phyloP scores from a whole-genome alignment of 1,139 yeast genomes.

The Taphrina confusa region DNA sequence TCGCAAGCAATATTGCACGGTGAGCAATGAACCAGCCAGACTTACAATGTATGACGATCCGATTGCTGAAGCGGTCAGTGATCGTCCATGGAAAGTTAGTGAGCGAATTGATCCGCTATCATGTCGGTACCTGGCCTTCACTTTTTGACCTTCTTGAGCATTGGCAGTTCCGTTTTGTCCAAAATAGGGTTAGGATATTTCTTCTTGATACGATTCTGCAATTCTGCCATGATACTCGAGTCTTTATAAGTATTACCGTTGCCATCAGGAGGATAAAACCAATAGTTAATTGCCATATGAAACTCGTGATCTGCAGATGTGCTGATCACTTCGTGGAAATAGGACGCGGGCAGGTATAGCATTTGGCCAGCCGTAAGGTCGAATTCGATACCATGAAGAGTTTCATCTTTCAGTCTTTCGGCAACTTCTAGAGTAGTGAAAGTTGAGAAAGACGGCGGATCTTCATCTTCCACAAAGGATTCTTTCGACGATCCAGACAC shows the following conservation, averaged over 20 bases:
- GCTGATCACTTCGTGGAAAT: constrained; percentile 36
- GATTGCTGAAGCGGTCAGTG: too few relatives aligned
- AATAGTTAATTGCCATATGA: constrained; percentile 36
- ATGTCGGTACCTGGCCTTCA: too few relatives aligned
- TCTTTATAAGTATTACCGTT: constrained; percentile 1
- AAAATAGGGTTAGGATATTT: not conserved
- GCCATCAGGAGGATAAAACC: constrained; percentile 35
- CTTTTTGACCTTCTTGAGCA: constrained; percentile 3
- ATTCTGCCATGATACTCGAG: constrained; percentile 1
- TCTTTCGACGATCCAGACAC: not conserved
- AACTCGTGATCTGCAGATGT: constrained; percentile 11
- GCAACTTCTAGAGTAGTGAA: constrained; percentile 5
- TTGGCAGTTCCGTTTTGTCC: too few relatives aligned
- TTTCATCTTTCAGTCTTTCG: not conserved
- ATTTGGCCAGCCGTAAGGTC: constrained; percentile 25
- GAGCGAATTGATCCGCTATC: too few relatives aligned
- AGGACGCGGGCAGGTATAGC: constrained; percentile 36
- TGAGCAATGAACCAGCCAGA: too few relatives aligned
- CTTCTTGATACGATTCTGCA: not conserved
- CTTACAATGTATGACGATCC: too few relatives aligned
- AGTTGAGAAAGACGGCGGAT: constrained; percentile 29
- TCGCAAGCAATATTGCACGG: too few relatives aligned
- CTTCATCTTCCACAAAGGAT: not conserved
- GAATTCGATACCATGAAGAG: constrained; percentile 15
- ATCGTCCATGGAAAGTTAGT: too few relatives aligned